Evolutionary conservation across 1,284 basidiomycete genomes (phyloP).

Genomic region (Malassezia nana): DNA sequence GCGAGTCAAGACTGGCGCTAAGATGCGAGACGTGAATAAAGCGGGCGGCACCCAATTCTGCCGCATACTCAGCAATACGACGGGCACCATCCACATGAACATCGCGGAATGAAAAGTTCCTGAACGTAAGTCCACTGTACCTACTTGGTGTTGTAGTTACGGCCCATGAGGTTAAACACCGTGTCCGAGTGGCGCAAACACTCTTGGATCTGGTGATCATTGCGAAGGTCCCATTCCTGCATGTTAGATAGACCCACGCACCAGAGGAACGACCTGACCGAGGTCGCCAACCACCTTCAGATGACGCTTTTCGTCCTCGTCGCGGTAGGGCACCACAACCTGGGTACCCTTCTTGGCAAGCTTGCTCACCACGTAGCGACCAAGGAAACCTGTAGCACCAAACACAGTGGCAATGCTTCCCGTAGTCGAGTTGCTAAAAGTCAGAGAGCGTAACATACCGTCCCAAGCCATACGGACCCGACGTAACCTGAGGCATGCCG

Average conservation of each 20-base stretch:
- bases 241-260: background rate
- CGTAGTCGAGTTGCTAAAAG: conserved; percentile 34
- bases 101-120: conserved; percentile 71
- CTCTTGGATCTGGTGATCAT: conserved; percentile 80
- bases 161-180: conserved; percentile 84
- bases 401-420: conserved; percentile 85
- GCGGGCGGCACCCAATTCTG: conserved; percentile 67
- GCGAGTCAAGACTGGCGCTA: conserved; percentile 70
- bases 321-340: conserved; percentile 88
- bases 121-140: conserved; percentile 38
- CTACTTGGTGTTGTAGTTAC: conserved; percentile 84
- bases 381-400: conserved; percentile 89
- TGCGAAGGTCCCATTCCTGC: conserved; percentile 77
- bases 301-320: conserved; percentile 85
- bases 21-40: conserved; percentile 92
- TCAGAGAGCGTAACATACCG: conserved; percentile 21
- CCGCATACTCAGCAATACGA: conserved; percentile 67
- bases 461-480: conserved; percentile 45
- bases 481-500: conserved; percentile 37
- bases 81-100: conserved; percentile 64
- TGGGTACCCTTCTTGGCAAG: conserved; percentile 77
- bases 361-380: conserved; percentile 69
- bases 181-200: conserved; percentile 91
- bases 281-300: conserved; percentile 90
- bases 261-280: conserved; percentile 85